phyloP scores from a whole-genome alignment of 2,329 filamentous ascomycete species.

The Beauveria sp. region DNA sequence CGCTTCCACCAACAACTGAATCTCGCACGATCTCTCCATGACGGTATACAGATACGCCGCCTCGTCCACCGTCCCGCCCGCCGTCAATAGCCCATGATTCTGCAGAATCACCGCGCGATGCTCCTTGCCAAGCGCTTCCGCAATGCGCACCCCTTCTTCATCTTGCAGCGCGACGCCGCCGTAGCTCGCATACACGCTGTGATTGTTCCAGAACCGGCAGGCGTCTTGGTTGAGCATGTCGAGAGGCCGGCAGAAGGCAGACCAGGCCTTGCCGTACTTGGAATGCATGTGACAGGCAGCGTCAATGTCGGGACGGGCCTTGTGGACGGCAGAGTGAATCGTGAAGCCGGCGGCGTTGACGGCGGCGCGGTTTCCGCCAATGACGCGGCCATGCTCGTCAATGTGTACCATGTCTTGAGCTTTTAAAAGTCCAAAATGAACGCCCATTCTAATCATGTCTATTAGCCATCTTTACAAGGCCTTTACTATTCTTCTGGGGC shows the following conservation, averaged over 20 bases:
- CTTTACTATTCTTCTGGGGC: too few species aligned
- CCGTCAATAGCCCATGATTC: conserved; percentile 66
- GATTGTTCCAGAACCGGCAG: conserved; percentile 49
- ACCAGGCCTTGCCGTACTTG: conserved; percentile 60
- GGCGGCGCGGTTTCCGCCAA: conserved; percentile 54
- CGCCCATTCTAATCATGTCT: conserved; percentile 32
- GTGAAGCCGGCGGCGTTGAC: conserved; percentile 62
- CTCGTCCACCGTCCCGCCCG: conserved; percentile 66
- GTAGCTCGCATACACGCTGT: conserved; percentile 55
- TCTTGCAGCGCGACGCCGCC: conserved; percentile 47
- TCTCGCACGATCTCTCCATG: conserved; percentile 60
- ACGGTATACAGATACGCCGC: conserved; percentile 63
- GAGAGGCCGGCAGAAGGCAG: conserved; percentile 53
- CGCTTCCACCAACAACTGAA: conserved; percentile 62
- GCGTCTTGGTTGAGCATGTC: conserved; percentile 67
- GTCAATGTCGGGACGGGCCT: conserved; percentile 55
- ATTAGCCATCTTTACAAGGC: too few species aligned
- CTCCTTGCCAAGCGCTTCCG: conserved; percentile 48
- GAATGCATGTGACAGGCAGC: conserved; percentile 64
- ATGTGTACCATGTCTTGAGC: conserved; percentile 62
- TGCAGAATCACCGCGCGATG: conserved; percentile 58
- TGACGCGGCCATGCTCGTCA: conserved; percentile 50
- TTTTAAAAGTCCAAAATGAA: conserved; percentile 59
- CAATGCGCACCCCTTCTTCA: conserved; percentile 59
- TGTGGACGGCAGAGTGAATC: conserved; percentile 63